A percentile compares a stretch with the other conserved stretches of the same genome.
Conservation (phyloP, 1,284 basidiomycete species). For the Apiotrichum domesticum region DNA sequence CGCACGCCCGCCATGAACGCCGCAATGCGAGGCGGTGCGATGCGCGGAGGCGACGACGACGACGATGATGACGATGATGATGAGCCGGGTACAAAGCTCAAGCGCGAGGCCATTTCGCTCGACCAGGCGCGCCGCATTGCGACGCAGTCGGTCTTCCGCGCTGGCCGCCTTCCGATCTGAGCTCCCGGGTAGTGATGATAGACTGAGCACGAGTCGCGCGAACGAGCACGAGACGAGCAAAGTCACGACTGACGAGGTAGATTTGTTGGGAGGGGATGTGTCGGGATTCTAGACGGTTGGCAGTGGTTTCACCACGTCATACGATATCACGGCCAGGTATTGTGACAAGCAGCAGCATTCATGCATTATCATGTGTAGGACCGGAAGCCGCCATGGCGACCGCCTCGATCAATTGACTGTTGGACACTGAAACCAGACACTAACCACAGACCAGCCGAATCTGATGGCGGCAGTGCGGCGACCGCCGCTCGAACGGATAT, state of each 20-base stretch:
- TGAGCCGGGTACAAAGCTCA: constrained; percentile 54
- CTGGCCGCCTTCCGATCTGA: constrained; percentile 29
- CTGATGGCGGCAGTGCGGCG: no score
- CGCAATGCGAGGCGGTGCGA: constrained; percentile 19
- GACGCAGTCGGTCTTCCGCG: constrained; percentile 50
- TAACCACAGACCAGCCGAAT: no score
- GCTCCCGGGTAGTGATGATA: no score
- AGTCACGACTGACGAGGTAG: background rate
- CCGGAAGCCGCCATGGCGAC: no score
- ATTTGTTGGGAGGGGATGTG: no score
- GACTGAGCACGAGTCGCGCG: no score
- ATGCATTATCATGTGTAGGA: background rate
- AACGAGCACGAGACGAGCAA: background rate
- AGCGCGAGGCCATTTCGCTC: constrained; percentile 73
- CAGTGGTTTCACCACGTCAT: no score
- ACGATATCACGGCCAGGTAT: background rate
- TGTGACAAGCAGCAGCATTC: background rate
- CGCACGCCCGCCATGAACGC: constrained; percentile 31
- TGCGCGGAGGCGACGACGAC: constrained; percentile 54
- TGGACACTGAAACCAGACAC: no score
- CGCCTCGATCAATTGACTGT: no score
- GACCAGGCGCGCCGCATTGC: constrained; percentile 67
- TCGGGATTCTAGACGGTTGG: no score
- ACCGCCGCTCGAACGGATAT: no score
- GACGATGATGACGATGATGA: constrained; percentile 54